Base-by-base conservation (phyloP, 768 basidiomycete species). In the Lyophyllum decastes region DNA sequence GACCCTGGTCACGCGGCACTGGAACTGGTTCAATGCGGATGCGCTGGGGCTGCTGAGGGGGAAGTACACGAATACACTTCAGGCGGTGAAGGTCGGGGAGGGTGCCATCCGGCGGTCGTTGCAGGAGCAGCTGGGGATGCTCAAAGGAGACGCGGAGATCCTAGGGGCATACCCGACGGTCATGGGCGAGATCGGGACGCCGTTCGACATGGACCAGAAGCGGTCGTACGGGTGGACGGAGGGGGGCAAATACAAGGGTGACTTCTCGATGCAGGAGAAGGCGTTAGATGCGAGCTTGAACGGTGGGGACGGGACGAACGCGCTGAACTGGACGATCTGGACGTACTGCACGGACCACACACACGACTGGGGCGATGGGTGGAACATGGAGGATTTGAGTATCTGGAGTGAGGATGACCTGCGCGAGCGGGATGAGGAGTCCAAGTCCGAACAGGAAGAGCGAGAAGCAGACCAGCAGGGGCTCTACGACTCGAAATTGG, bases 11-110 rank as follows among this genome's bases (percentile, higher is more conserved):
- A 91, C 92, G 33, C 81, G 92, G 34, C 92, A 95, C 65, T 95
- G 92, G 93, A 89, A 94, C 68, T 89, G 89, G 87, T 90, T 94
- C 81, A 98, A 98, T 65, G 94, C 94, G 2, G 95, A 98, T 72
- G 94, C 95, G 1, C 75, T 99, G 0, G 97, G 96, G 1, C 69
- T 98, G n/a, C 72, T 99, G 33, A 78, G 96, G 19, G 92, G 94
- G 9, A 90, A 90, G 64, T 90, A 96, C 67, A 76, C 78, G 11
- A 81, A 78, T 51, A 78, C 84, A 1, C 60, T 92, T 8, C 83
- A 87, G 49, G 91, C 91, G 1, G 84, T 93, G 48, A 88, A 85
- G 67, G 76, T 98, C 38, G 96, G 96, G n/a, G 87, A 93, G 63
- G 58, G 71, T 0, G 88, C 90, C 0, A 97, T 99, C 58, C 83